Percentiles rank a stretch among this genome's conserved stretches.
These are phyloP conservation scores for Ambrosiella beaveri DNA, from an alignment of 2,329 filamentous ascomycete species.

Conservation along the genomic window DNA sequence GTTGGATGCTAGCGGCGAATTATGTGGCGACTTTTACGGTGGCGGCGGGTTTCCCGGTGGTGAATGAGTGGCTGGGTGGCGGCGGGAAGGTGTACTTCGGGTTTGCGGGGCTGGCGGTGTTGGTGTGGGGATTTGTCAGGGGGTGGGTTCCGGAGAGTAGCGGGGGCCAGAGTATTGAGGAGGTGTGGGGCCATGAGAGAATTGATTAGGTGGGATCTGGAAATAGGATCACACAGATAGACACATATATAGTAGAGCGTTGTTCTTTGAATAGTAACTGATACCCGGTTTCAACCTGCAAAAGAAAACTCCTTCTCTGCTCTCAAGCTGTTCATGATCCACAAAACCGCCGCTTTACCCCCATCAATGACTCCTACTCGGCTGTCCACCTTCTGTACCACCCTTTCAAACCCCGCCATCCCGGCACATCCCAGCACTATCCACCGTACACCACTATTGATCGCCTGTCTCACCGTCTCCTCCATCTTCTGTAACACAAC, in stretches of 20 bases:
- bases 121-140: slow-evolving; percentile 55
- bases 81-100: slow-evolving; percentile 78
- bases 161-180: slow-evolving; percentile 61
- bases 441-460: slow-evolving; percentile 35
- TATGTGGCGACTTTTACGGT: slow-evolving; percentile 85
- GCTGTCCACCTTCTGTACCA: slow-evolving; percentile 39
- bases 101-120: slow-evolving; percentile 58
- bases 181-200: slow-evolving; percentile 21
- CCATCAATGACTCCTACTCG: slow-evolving; percentile 60
- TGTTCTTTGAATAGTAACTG: too few species aligned
- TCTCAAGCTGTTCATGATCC: slow-evolving; percentile 38
- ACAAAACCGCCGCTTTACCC: slow-evolving; percentile 49
- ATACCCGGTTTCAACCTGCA: neutral
- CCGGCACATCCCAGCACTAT: slow-evolving; percentile 80
- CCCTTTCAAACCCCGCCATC: slow-evolving; percentile 65
- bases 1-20: slow-evolving; percentile 71
- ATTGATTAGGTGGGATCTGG: neutral
- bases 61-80: slow-evolving; percentile 47
- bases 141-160: slow-evolving; percentile 72
- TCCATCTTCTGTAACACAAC: slow-evolving; percentile 49
- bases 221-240: too few species aligned
- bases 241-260: too few species aligned
- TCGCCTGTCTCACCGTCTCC: slow-evolving; percentile 49
- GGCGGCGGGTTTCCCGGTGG: slow-evolving; percentile 82
- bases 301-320: slow-evolving; percentile 17